phyloP scores from a whole-genome alignment of 1,139 yeast genomes.

The Lodderomyces margitis region DNA sequence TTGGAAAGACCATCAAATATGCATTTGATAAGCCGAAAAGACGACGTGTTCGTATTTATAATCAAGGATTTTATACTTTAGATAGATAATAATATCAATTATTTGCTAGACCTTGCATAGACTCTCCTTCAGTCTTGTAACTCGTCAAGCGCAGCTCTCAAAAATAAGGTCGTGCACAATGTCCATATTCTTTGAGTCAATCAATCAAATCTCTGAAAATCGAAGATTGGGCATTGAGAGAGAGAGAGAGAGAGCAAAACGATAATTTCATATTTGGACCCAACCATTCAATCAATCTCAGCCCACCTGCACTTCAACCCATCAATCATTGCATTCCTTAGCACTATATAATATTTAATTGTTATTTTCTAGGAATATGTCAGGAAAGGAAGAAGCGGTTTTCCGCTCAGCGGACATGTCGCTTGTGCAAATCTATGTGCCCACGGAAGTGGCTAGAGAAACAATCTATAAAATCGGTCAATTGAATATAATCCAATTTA shows the following conservation, averaged over 20 bases:
- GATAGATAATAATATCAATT: no score
- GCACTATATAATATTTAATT: no score
- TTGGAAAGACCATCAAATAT: no score
- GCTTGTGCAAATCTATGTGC: slow-evolving; percentile 68
- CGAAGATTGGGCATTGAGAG: no score
- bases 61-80: no score
- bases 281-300: background rate
- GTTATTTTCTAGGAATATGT: slow-evolving; percentile 7
- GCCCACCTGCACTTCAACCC: background rate
- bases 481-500: slow-evolving; percentile 61
- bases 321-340: slow-evolving; percentile 2
- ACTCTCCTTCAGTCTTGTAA: no score
- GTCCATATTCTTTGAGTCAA: slow-evolving; percentile 5
- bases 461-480: slow-evolving; percentile 64
- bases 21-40: no score
- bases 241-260: background rate
- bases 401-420: slow-evolving; percentile 87
- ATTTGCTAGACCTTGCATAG: no score
- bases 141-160: no score
- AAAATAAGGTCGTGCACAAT: slow-evolving; percentile 6
- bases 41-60: no score
- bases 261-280: background rate
- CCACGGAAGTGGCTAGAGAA: slow-evolving; percentile 68
- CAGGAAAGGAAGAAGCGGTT: slow-evolving; percentile 59
- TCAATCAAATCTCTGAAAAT: no score